Evolutionary conservation across 768 basidiomycete species (phyloP), one percentile per base, ranked within the genome.

Genomic region (Pulveroboletus sp.): DNA sequence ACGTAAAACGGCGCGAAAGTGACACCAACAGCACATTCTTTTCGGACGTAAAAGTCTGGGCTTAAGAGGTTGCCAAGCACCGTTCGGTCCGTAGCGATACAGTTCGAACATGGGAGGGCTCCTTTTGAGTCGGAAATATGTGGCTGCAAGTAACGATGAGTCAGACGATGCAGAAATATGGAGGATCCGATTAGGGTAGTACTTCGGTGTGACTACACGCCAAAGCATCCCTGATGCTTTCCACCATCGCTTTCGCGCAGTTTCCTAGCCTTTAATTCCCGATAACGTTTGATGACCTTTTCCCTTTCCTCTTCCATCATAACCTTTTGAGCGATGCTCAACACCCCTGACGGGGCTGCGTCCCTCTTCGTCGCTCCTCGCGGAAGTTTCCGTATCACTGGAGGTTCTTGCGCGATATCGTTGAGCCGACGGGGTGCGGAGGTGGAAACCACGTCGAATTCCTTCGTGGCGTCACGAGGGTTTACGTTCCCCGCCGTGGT

Each of bases 291-390:
- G 51, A 92, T 83, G 19, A 70, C 86, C 51, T 77, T 82, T 57
- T 86, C 82, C 54, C 89, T 75, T 64, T 90, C 88, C 45, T 74
- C 72, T 59, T 86, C 86, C 79, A 92, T 81, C 81, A 87, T 81
- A 6, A 74, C 73, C 62, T 80, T 83, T 70, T 89, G 86, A 13
- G 84, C 81, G 78, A 89, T 82, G 24, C 83, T 85, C 26, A 90
- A 56, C 8, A 86, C 75, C 3, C 75, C 76, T 35, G 50, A 45
- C 54, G 61, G 59, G 73, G 70, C 50, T 60, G 59, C 50, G 43
- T 43, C 59, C 41, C 38, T 58, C 54, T 50, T 54, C 2, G 53
- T 57, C 12, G 68, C 76, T 24, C 78, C 74, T 19, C 81, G 77
- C 19, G 82, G 79, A 6, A 80, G 68, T 51, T 72, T 77, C 52